Evolutionary conservation across 179 eudicot genomes (phyloP).

Genomic region (Beta corolliflora): DNA sequence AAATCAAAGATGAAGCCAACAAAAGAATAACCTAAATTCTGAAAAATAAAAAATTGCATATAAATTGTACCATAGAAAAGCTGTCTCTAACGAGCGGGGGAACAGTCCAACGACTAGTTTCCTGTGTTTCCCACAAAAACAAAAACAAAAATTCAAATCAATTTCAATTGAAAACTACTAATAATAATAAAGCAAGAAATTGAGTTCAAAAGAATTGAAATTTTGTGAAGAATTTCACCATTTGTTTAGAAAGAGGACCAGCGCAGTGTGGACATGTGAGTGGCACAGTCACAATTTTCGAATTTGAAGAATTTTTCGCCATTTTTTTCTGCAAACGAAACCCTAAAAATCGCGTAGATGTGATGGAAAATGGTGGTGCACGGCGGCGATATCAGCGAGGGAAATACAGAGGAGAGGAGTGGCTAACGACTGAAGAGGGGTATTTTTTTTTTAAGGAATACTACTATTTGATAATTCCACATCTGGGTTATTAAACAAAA

Average conservation of each 20-base stretch:
- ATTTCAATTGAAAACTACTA: background rate
- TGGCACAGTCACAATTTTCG: background rate
- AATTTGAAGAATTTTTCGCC: slow-evolving; percentile 13
- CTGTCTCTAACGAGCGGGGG: slow-evolving; percentile 74
- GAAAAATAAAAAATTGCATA: background rate
- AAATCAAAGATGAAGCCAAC: too few relatives aligned
- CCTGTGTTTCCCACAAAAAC: slow-evolving; percentile 37
- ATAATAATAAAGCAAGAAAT: background rate
- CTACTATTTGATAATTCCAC: too few relatives aligned
- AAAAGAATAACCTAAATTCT: background rate
- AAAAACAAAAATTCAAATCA: background rate
- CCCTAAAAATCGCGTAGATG: background rate
- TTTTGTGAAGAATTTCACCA: background rate
- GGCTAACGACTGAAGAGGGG: too few relatives aligned
- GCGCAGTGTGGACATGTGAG: slow-evolving; percentile 22
- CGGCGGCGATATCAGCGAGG: too few relatives aligned
- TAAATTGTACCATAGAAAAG: slow-evolving; percentile 63
- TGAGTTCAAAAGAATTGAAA: background rate
- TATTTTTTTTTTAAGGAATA: too few relatives aligned
- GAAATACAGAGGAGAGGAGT: too few relatives aligned
- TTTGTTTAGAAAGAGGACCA: slow-evolving; percentile 20
- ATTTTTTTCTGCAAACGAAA: background rate
- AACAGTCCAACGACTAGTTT: slow-evolving; percentile 79
- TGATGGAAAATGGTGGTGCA: too few relatives aligned
- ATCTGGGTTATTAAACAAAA: too few relatives aligned